Base-by-base conservation (phyloP, 306 rosid species). In the Cucumis sativus region DNA sequence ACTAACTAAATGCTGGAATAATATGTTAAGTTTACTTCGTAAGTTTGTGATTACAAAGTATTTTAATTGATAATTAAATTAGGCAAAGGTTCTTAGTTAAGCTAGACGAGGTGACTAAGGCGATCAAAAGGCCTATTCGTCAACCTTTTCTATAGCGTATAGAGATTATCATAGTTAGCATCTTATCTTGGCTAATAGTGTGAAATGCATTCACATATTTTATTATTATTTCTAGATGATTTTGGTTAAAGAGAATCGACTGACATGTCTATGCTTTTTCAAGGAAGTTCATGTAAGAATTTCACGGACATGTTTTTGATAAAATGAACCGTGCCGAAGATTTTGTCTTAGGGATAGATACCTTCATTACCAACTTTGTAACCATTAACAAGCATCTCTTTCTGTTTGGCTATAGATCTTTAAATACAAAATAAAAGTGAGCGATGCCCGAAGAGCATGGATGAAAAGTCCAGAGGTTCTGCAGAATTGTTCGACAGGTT, bases 401-500 rank as follows among this genome's bases (percentile, higher is more conserved):
- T 65, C 41, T 66, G 25, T 65, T 64, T 68, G 55, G 82, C 79
- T 55, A 18, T 77, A 94, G 98, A 83, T 91, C 86, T 91, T 89
- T 81, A 89, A 82, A 81, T 83, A 88, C 71, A 90, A 90, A 82
- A 84, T 91, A 75, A 88, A 85, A 89, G 85, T 84, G 80, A 85
- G 89, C 72, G 90, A 88, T 79, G 95, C 87, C 73, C 97, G 91
- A 77, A 83, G 85, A 84, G 88, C 89, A 35, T 94, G 97, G 97
- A 90, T 90, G 83, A 85, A 81, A 83, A 94, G 86, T 69, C 94
- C 98, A 23, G 98, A 94, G 83, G 77, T 83, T 33, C 77, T 90
- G 86, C 84, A 80, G 76, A 94, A 90, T 80, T 91, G 98, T 83
- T 94, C 98, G 18, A 88, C 84, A 8, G 98, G 98, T 45, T 88